Conservation (phyloP, 208 protist genomes). For the Leishmania aethiopica region DNA sequence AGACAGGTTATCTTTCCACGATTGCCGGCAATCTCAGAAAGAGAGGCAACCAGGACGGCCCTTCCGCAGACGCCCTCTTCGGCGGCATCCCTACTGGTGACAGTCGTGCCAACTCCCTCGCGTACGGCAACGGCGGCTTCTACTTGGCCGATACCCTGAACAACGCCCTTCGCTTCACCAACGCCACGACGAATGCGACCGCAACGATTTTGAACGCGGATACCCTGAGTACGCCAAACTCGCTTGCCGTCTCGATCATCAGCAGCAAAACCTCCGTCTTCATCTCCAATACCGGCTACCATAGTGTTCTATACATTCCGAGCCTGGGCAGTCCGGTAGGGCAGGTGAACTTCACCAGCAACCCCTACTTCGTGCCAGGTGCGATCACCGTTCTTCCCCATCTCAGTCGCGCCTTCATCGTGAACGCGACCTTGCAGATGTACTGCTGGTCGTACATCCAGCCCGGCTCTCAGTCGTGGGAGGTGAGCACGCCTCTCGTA, state of each 20-base stretch:
- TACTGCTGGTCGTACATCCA: slow-evolving; percentile 10
- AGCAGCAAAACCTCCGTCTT: slow-evolving; percentile 24
- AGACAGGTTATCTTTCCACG: slow-evolving; percentile 29
- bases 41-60: slow-evolving; percentile 38
- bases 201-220: slow-evolving; percentile 27
- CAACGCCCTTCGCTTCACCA: slow-evolving; percentile 54
- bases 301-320: slow-evolving; percentile 35
- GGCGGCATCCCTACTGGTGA: slow-evolving; percentile 20
- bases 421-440: slow-evolving; percentile 8
- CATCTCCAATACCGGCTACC: slow-evolving; percentile 49
- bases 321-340: slow-evolving; percentile 9
- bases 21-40: slow-evolving; percentile 42
- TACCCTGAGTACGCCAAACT: background rate
- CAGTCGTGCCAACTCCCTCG: slow-evolving; percentile 29
- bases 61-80: slow-evolving; percentile 30
- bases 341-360: slow-evolving; percentile 1
- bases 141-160: slow-evolving; percentile 66
- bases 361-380: background rate
- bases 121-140: slow-evolving; percentile 16
- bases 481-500: slow-evolving; percentile 5
- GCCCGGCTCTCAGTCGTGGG: background rate
- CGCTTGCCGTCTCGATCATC: background rate
- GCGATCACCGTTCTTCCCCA: slow-evolving; percentile 2
- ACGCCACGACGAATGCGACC: slow-evolving; percentile 21
- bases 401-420: slow-evolving; percentile 11